Percentiles rank a stretch among this genome's conserved stretches.
Evolutionary conservation across 352 stramenopile genomes (phyloP).

Genomic region (Phytophthora citrophthora): DNA sequence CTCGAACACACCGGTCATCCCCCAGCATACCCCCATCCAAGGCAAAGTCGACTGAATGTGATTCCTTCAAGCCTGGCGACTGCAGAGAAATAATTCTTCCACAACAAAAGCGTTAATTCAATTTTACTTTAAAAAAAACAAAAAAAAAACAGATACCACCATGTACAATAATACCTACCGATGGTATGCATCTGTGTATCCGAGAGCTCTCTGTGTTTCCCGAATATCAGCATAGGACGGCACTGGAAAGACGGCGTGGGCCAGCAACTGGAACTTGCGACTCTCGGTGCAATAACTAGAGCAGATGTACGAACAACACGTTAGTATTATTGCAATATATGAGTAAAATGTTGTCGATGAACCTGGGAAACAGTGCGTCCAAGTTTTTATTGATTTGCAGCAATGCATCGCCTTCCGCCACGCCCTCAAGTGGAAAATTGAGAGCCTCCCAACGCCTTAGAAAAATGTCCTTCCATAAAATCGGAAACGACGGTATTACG

Average conservation of each 20-base stretch:
- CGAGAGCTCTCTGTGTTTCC: constrained; percentile 46
- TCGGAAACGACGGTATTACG: constrained; percentile 57
- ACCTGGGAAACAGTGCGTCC: constrained; percentile 57
- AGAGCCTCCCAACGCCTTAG: constrained; percentile 59
- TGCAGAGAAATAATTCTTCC: constrained; percentile 46
- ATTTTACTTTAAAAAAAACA: neutral
- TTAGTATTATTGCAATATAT: neutral
- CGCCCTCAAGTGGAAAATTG: constrained; percentile 61
- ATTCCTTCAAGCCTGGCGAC: constrained; percentile 15
- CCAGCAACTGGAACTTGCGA: constrained; percentile 76
- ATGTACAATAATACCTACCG: constrained; percentile 34
- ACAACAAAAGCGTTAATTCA: neutral
- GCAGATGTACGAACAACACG: neutral
- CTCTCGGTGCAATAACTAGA: constrained; percentile 55
- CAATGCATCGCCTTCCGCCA: constrained; percentile 9
- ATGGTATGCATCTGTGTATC: constrained; percentile 54
- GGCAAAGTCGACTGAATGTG: constrained; percentile 53
- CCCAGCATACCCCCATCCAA: constrained; percentile 57
- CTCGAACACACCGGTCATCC: constrained; percentile 68
- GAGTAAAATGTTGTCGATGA: neutral
- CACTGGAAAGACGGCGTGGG: constrained; percentile 67
- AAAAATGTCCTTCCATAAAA: constrained; percentile 71
- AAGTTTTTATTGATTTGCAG: constrained; percentile 51
- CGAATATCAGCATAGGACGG: constrained; percentile 66
- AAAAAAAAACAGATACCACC: neutral